Base-by-base conservation (phyloP, 495 filamentous ascomycete genomes). In the Alectoria sarmentosa region DNA sequence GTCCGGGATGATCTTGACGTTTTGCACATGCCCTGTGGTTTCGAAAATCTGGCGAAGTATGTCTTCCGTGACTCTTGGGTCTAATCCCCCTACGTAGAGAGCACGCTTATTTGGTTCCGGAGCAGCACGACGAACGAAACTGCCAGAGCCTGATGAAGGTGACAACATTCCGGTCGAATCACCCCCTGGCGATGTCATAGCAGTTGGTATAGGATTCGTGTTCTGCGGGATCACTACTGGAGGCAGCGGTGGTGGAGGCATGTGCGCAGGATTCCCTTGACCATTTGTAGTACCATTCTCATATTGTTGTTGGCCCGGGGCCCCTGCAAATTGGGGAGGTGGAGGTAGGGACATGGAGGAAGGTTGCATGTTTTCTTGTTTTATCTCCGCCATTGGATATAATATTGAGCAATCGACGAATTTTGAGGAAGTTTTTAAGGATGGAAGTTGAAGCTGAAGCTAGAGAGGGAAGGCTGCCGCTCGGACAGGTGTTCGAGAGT, bases 71-170 rank as follows among this genome's bases (percentile, higher is more conserved):
- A 98, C 94, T 59, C 94, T 84, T 41, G 91, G 91, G 73, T 99
- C 95, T 67, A 99, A 80, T 57, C 94, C 94, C 39, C 94, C 94
- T 55, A 99, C 92, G 69, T 99, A 99, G 55, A 99, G 79, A 49
- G 94, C 94, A 69, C 95, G 84, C 84, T 99, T 99, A 81, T 99
- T 99, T 52, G 94, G 94, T 78, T 99, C 94, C 59, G 94, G 94
- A 23, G 94, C 94, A 38, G 92, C 90, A 69, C 94, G 92, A 70
- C 94, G 91, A 56, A 91, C 87, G 69, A 88, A 93, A 58, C 90
- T 87, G 54, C 87, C 90, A 56, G 84, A 84, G 56, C 66, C 66
- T 65, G 85, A 90, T 70, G 85, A 87, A 42, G 90, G 90, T 48
- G 92, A 96, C 80, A 93, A 88, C 75, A 95, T 86, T 54, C 77